Base-by-base conservation (phyloP, 1,284 basidiomycete species). In the Lentinus polychrous region DNA sequence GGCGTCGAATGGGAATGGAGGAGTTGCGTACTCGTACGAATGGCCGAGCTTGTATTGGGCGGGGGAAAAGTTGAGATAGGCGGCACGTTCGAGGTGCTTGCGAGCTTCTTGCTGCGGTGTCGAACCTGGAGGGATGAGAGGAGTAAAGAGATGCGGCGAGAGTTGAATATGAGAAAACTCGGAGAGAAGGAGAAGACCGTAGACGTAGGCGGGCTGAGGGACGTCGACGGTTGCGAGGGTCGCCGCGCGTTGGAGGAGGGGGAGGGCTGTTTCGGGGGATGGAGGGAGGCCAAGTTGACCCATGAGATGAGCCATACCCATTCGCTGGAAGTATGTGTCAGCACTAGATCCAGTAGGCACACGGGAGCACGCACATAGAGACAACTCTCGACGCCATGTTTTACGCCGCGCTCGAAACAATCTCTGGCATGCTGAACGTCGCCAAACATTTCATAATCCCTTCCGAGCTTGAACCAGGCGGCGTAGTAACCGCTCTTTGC, bases 1-100 rank as follows among this genome's bases (percentile, higher is more conserved):
- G 0, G 94, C 85, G 60, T 97, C 93, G 65, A 93, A 97, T 0
- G 84, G 76, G 71, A 89, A 93, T 0, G 87, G 87, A 1, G 91
- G 74, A 35, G 84, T 77, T 0, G 94, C 94, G 58, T 95, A 93
- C 63, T 97, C 94, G 68, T 92, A 94, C 2, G 87, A 81, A 62
- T 91, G 89, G 0, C 94, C 94, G 43, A 91, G 78, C 66, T 96
- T 96, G 75, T 93, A 95, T 62, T 95, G 91, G 0, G 94, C 94
- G 0, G 92, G 85, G 0, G 88, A 75, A 59, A 93, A 94, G 55
- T 86, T 81, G 37, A 96, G 78, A 63, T 81, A 94, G 0, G 93
- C 94, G 0, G 91, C 86, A 10, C 85, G 78, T 60, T 94, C 87
- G 39, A 96, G 76, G 49, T 78, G 74, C 27, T 73, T 68, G 18